Evolutionary conservation across 2,329 filamentous ascomycete genomes (phyloP).

Genomic region (Diaporthe citrichinensis): DNA sequence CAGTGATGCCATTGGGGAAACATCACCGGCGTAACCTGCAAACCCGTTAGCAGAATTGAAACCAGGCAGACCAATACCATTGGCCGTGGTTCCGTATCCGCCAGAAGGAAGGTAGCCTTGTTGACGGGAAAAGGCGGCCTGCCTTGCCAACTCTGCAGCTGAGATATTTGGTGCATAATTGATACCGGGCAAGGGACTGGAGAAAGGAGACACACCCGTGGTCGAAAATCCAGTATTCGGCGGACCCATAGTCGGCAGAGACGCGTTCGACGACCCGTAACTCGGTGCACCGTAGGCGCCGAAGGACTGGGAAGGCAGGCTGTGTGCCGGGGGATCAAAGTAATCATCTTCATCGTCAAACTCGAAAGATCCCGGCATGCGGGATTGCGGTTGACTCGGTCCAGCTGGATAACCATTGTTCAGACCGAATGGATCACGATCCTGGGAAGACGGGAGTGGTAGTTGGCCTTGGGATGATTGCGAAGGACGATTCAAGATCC

Average conservation of each 20-base stretch:
- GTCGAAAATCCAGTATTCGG: slow-evolving; percentile 17
- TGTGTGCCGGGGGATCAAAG: background rate
- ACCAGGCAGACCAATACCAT: background rate
- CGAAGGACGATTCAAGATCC: slow-evolving; percentile 41
- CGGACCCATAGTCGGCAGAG: slow-evolving; percentile 26
- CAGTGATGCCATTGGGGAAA: slow-evolving; percentile 1
- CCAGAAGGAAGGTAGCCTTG: slow-evolving; percentile 32
- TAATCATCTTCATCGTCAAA: slow-evolving; percentile 20
- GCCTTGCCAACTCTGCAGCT: slow-evolving; percentile 44
- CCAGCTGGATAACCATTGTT: background rate
- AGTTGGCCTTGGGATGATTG: slow-evolving; percentile 17
- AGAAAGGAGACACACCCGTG: slow-evolving; percentile 29
- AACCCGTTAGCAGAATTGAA: slow-evolving; percentile 7
- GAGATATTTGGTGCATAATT: slow-evolving; percentile 34
- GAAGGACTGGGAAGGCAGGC: slow-evolving; percentile 9
- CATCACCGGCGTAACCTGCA: slow-evolving; percentile 7
- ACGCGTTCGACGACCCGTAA: slow-evolving; percentile 8
- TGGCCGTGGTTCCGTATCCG: slow-evolving; percentile 18
- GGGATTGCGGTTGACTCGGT: slow-evolving; percentile 18
- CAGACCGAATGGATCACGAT: slow-evolving; percentile 1
- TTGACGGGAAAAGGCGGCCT: slow-evolving; percentile 41
- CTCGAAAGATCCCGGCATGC: slow-evolving; percentile 17
- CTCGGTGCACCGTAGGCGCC: slow-evolving; percentile 1
- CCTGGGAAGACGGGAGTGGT: slow-evolving; percentile 7
- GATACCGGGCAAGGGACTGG: slow-evolving; percentile 24